Percentiles rank a stretch among this genome's conserved stretches.
Conservation (phyloP, 225 moss, liverwort and hornwort species). For the Polytrichum commune region DNA sequence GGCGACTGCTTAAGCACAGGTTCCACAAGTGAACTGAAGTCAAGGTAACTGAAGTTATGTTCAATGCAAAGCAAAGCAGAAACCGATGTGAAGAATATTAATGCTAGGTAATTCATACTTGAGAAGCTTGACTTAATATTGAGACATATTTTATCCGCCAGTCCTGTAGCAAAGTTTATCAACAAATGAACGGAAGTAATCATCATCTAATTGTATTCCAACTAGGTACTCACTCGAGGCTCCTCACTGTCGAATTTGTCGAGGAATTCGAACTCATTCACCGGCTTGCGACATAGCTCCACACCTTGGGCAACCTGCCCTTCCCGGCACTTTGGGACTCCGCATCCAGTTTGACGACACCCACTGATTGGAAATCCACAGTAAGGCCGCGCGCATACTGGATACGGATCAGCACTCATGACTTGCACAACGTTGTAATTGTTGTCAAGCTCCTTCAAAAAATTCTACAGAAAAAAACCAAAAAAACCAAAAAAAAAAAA, state of each 20-base stretch:
- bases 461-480: no score
- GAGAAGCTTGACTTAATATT: not conserved
- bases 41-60: no score
- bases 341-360: not conserved
- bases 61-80: not conserved
- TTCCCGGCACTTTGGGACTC: not conserved
- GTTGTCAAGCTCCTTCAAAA: not conserved
- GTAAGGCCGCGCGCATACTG: not conserved
- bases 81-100: not conserved
- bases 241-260: slow-evolving; percentile 10
- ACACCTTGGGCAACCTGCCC: not conserved
- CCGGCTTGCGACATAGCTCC: not conserved
- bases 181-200: not conserved
- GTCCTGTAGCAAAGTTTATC: not conserved
- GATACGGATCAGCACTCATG: slow-evolving; percentile 5
- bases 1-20: no score
- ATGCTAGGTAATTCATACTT: not conserved
- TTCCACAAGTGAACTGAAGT: no score
- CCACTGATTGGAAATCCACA: slow-evolving; percentile 3
- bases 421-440: not conserved
- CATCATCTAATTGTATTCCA: not conserved
- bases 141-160: not conserved
- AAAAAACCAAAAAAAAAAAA: no score
- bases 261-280: slow-evolving; percentile 3
- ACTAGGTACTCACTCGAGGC: not conserved